These are phyloP conservation scores for Xenosphaeropsis pyriputrescens DNA, from an alignment of 2,329 filamentous ascomycete genomes.

Conservation along the genomic window DNA sequence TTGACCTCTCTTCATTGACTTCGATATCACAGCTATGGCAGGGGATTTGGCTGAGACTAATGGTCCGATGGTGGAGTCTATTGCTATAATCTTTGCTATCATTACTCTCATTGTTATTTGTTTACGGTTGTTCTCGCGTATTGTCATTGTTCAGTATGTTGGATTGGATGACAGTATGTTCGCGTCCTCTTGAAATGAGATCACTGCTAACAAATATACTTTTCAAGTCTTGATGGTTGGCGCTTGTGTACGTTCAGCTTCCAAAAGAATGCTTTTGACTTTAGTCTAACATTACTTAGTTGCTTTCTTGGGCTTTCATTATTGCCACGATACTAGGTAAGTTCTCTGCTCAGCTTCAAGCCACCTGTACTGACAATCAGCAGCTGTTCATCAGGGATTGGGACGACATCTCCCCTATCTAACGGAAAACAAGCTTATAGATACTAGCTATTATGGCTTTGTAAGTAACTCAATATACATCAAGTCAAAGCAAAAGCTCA, in stretches of 20 bases:
- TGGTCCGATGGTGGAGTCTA: constrained; percentile 1
- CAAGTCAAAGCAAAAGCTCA: not conserved
- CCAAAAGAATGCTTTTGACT: not conserved
- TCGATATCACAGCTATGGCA: not conserved
- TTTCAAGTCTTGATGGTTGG: constrained; percentile 1
- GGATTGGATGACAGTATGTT: constrained; percentile 2
- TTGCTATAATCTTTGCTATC: constrained; percentile 2
- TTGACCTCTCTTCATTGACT: no score
- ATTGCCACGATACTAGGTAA: constrained; percentile 1
- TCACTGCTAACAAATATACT: not conserved
- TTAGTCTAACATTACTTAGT: constrained; percentile 1
- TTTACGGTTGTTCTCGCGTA: constrained; percentile 1
- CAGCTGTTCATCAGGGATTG: constrained; percentile 2
- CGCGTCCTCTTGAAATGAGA: not conserved
- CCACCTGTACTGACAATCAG: not conserved
- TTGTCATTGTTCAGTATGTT: constrained; percentile 1
- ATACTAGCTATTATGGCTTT: constrained; percentile 1
- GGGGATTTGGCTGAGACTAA: not conserved
- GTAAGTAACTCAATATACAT: not conserved
- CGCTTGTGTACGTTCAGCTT: not conserved
- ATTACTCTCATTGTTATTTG: constrained; percentile 1
- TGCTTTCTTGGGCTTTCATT: constrained; percentile 2
- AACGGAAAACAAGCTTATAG: not conserved
- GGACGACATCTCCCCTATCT: not conserved
- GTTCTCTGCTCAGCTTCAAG: not conserved